Evolutionary conservation across 352 stramenopile genomes (phyloP).

Genomic region (Globisporangium abappressorium): DNA sequence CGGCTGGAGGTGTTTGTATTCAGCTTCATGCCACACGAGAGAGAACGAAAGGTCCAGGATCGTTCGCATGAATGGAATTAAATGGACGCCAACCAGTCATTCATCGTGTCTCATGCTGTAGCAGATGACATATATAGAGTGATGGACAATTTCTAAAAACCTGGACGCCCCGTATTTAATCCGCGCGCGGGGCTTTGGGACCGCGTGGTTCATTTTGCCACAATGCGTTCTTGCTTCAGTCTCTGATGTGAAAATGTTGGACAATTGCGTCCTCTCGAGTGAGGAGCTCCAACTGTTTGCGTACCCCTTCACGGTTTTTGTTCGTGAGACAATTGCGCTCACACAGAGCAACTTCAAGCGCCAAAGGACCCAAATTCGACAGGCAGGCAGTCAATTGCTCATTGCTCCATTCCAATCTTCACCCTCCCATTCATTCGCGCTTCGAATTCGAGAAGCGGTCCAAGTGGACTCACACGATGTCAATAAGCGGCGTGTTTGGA

Average conservation of each 20-base stretch:
- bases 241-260: neutral
- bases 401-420: too few species aligned
- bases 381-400: too few species aligned
- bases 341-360: too few species aligned
- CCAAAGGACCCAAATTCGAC: too few species aligned
- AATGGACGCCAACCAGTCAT: neutral
- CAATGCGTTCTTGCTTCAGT: neutral
- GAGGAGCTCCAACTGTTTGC: neutral
- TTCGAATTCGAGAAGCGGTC: neutral
- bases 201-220: neutral
- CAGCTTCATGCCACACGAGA: neutral
- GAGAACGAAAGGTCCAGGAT: neutral
- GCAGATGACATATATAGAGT: neutral
- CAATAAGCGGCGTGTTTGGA: neutral
- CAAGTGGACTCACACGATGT: neutral
- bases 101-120: neutral
- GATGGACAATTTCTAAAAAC: neutral
- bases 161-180: neutral
- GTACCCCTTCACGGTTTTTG: neutral
- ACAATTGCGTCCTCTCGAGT: neutral
- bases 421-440: neutral
- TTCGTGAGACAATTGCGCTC: neutral
- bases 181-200: too few species aligned
- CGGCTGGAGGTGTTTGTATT: neutral
- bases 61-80: neutral